Base-by-base conservation (phyloP, 2,329 filamentous ascomycete species). In the Claviceps sp. region DNA sequence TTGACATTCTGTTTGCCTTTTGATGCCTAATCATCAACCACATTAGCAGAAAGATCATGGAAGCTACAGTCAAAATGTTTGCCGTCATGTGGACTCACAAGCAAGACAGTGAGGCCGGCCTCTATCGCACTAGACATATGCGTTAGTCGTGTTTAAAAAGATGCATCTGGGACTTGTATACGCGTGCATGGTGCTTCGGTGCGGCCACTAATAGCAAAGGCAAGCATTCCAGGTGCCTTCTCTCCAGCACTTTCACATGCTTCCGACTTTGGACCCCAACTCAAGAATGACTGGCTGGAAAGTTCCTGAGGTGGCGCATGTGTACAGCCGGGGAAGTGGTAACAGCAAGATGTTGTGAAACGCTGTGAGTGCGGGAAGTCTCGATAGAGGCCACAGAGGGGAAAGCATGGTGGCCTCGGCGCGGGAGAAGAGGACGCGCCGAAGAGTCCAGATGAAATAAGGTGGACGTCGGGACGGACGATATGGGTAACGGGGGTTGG, bases 1-100 rank as follows among this genome's bases (percentile, higher is more conserved):
- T 65, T 76, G 77, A 68, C 86, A 91, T 57, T 79, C 75, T 0
- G 84, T 86, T 63, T 88, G 84, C 45, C 86, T 74, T 67, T 89
- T 90, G 60, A 88, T 82, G 64, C 84, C 85, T 74, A 45, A 65
- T 65, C 63, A 64, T 65, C 63, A 64, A 65, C 63, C 67, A 41
- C 59, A 54, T 53, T 63, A 43, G 50, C 45, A 45, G 26, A n/a
- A 26, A 8, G 18, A 26, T 37, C 26, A 5, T 26, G 26, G 7
- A 42, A 13, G 50, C 38, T 34, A 16, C 22, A 8, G 14, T n/a
- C 37, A 24, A 26, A 7, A 1, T 1, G 8, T 41, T 40, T 7
- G 5, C 34, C 22, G 22, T 47, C 34, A 37, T 37, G 9, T 49
- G 47, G 47, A 63, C 77, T 72, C 69, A 79, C 81, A 84, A 51